phyloP scores from a whole-genome alignment of 2,329 filamentous ascomycete species.

The Colletotrichum musae region DNA sequence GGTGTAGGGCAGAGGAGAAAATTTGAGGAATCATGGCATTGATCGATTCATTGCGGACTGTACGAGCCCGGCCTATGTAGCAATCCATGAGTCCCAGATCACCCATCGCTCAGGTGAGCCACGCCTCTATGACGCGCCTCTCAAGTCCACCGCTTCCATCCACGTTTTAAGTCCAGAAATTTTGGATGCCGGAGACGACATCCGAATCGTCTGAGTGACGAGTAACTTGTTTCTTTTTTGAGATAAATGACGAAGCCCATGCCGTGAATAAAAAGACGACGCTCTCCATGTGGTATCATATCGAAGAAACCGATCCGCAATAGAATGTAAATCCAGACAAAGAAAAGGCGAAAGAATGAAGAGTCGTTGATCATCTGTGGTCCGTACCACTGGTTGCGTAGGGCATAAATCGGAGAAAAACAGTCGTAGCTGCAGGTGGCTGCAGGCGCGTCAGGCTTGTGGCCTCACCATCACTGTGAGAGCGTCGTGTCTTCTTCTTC shows the following conservation, averaged over 20 bases:
- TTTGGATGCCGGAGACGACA: slow-evolving; percentile 14
- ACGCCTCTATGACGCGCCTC: slow-evolving; percentile 12
- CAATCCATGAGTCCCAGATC: background rate
- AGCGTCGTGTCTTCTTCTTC: slow-evolving; percentile 32
- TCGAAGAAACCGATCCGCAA: slow-evolving; percentile 37
- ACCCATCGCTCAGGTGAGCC: background rate
- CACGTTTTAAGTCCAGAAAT: slow-evolving; percentile 8
- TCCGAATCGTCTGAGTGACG: slow-evolving; percentile 1
- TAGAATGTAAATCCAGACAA: slow-evolving; percentile 36
- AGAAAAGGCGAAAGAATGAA: slow-evolving; percentile 24
- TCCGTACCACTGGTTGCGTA: slow-evolving; percentile 10
- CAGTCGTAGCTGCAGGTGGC: slow-evolving; percentile 17
- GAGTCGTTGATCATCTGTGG: slow-evolving; percentile 34
- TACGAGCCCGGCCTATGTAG: background rate
- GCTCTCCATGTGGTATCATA: slow-evolving; percentile 42
- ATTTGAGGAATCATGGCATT: slow-evolving; percentile 10
- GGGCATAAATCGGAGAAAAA: slow-evolving; percentile 27
- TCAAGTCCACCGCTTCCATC: slow-evolving; percentile 10
- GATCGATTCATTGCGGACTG: slow-evolving; percentile 15
- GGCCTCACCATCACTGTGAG: slow-evolving; percentile 5
- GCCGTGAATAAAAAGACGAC: slow-evolving; percentile 26
- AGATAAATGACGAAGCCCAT: slow-evolving; percentile 32
- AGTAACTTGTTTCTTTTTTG: slow-evolving; percentile 8
- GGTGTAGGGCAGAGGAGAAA: background rate
- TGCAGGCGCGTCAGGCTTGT: slow-evolving; percentile 14